phyloP scores from a whole-genome alignment of 1,284 basidiomycete genomes.

The Sporisorium graminicola region DNA sequence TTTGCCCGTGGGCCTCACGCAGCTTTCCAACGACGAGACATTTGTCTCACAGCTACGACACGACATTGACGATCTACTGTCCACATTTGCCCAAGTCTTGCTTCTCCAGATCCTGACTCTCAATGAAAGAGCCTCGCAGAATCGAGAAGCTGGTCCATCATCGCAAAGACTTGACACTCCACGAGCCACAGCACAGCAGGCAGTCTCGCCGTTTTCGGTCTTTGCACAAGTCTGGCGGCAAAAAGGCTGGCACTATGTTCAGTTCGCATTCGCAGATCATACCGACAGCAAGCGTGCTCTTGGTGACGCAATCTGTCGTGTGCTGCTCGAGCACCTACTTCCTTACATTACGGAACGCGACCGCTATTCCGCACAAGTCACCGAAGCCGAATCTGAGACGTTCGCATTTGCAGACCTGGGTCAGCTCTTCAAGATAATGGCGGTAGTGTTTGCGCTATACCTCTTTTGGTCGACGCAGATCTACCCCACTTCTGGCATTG shows the following conservation, averaged over 20 bases:
- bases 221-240: slow-evolving; percentile 28
- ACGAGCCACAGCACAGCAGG: not conserved
- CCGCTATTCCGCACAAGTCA: too few relatives aligned
- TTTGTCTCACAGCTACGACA: slow-evolving; percentile 27
- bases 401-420: slow-evolving; percentile 21
- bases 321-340: slow-evolving; percentile 20
- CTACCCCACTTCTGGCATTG: slow-evolving; percentile 35
- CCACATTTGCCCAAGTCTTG: slow-evolving; percentile 25
- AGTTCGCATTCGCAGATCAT: slow-evolving; percentile 49
- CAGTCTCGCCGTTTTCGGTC: slow-evolving; percentile 31
- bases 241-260: slow-evolving; percentile 39
- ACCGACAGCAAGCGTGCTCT: slow-evolving; percentile 32
- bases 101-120: slow-evolving; percentile 5
- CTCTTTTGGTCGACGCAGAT: slow-evolving; percentile 43
- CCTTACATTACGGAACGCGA: slow-evolving; percentile 12
- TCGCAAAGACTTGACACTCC: not conserved
- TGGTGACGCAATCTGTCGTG: slow-evolving; percentile 33
- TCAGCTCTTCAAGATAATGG: slow-evolving; percentile 24
- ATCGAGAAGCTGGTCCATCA: not conserved
- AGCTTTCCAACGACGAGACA: slow-evolving; percentile 32
- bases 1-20: slow-evolving; percentile 40
- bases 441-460: slow-evolving; percentile 35
- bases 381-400: not conserved
- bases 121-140: too few relatives aligned
- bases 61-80: slow-evolving; percentile 34